Evolutionary conservation across 108 stramenopile species (phyloP).

Genomic region (Stephanodiscus triporus): DNA sequence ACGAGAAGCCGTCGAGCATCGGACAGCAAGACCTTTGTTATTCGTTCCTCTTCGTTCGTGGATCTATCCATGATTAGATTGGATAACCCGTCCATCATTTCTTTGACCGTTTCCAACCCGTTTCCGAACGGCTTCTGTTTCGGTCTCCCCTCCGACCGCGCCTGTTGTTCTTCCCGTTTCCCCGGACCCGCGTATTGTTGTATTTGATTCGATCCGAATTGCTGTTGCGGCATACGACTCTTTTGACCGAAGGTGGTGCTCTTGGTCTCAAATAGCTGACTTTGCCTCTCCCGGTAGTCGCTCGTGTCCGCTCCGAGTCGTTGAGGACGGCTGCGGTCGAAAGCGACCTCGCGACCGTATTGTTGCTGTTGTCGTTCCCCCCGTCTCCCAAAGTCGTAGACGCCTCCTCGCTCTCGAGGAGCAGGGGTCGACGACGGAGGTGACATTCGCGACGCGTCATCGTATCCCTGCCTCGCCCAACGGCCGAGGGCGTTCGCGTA

Average conservation of each 20-base stretch:
- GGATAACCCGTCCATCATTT: background rate
- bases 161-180: background rate
- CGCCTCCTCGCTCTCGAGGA: background rate
- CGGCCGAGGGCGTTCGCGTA: background rate
- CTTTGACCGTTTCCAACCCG: background rate
- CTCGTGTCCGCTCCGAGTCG: background rate
- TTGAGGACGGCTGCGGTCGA: background rate
- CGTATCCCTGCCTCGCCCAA: background rate
- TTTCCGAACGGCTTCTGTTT: background rate
- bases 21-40: conserved; percentile 1
- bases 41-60: background rate
- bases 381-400: background rate
- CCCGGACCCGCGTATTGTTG: background rate
- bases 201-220: background rate
- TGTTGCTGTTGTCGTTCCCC: background rate
- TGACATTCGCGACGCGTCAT: no score
- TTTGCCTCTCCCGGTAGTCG: background rate
- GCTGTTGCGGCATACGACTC: background rate
- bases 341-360: background rate
- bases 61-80: conserved; percentile 1
- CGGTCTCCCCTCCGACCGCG: background rate
- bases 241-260: background rate
- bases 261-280: background rate
- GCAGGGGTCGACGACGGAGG: background rate
- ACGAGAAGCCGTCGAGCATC: conserved; percentile 16